These are phyloP conservation scores for Trichoderma semiorbis DNA, from an alignment of 2,329 filamentous ascomycete species.

Conservation along the genomic window DNA sequence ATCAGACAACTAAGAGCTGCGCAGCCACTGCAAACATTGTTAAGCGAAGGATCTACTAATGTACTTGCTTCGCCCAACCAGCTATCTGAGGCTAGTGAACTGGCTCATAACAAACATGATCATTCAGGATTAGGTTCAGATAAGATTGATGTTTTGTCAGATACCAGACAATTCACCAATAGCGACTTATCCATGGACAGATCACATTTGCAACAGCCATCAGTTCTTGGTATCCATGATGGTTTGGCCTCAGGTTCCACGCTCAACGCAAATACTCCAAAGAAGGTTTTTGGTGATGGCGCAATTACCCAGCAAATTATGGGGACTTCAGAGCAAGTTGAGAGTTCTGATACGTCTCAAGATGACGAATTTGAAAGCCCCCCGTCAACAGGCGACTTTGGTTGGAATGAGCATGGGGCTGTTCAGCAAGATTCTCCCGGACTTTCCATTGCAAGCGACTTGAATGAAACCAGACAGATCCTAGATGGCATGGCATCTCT, in stretches of 20 bases:
- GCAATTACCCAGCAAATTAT: neutral
- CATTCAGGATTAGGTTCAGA: neutral
- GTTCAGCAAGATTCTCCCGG: slow-evolving; percentile 23
- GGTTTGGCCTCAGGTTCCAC: neutral
- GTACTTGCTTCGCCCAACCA: neutral
- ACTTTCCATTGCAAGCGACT: slow-evolving; percentile 12
- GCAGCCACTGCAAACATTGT: slow-evolving; percentile 25
- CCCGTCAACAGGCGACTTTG: slow-evolving; percentile 34
- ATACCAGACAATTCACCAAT: no score
- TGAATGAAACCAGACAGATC: slow-evolving; percentile 28
- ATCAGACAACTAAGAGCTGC: slow-evolving; percentile 30
- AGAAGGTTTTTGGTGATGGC: neutral
- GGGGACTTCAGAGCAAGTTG: neutral
- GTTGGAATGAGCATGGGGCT: slow-evolving; percentile 36
- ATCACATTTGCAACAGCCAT: neutral
- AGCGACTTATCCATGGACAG: neutral
- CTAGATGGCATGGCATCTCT: slow-evolving; percentile 40
- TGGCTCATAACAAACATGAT: neutral
- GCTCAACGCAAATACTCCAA: neutral
- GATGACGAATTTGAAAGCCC: slow-evolving; percentile 29
- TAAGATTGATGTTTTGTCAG: no score
- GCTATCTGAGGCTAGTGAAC: neutral
- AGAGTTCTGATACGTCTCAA: neutral
- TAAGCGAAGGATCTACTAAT: neutral
- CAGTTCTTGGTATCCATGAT: neutral